These are phyloP conservation scores for Claviceps capensis DNA, from an alignment of 2,329 filamentous ascomycete species.

Conservation along the genomic window DNA sequence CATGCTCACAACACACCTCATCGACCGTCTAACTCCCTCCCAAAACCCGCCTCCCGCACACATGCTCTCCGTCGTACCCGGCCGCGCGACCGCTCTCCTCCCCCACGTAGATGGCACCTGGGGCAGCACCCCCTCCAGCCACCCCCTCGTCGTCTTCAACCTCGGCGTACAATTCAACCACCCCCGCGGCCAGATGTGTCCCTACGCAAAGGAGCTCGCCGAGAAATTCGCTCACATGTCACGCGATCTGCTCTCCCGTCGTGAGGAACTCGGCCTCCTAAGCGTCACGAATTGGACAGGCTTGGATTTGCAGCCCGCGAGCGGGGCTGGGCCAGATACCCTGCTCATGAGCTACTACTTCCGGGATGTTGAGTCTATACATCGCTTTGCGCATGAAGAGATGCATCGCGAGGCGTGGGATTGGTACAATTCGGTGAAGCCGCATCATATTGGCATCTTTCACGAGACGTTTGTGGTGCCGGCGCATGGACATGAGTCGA, in stretches of 20 bases:
- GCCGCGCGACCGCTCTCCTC: slow-evolving; percentile 21
- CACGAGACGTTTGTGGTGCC: slow-evolving; percentile 40
- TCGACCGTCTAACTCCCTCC: slow-evolving; percentile 10
- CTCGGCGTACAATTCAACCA: slow-evolving; percentile 32
- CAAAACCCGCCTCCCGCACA: slow-evolving; percentile 6
- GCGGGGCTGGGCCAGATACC: slow-evolving; percentile 25
- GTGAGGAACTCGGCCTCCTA: slow-evolving; percentile 33
- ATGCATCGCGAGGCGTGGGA: slow-evolving; percentile 35
- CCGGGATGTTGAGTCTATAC: slow-evolving; percentile 30
- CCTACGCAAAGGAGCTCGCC: slow-evolving; percentile 26
- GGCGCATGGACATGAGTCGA: slow-evolving; percentile 32
- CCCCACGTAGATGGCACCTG: slow-evolving; percentile 15
- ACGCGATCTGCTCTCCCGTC: slow-evolving; percentile 18
- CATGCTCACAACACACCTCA: slow-evolving; percentile 17
- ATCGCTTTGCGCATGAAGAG: slow-evolving; percentile 36
- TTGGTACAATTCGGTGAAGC: slow-evolving; percentile 28
- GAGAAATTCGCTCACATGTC: slow-evolving; percentile 26
- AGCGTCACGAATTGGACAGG: slow-evolving; percentile 27
- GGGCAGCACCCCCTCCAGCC: slow-evolving; percentile 14
- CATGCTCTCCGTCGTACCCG: slow-evolving; percentile 15
- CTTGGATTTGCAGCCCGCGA: slow-evolving; percentile 7
- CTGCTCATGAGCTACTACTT: slow-evolving; percentile 37
- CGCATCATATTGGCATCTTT: slow-evolving; percentile 32
- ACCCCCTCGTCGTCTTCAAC: slow-evolving; percentile 26
- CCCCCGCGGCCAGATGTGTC: slow-evolving; percentile 34